A percentile compares a stretch with the other conserved stretches of the same genome.
phyloP scores from a whole-genome alignment of 805 yeast genomes.

The Wickerhamomyces pijperi region DNA sequence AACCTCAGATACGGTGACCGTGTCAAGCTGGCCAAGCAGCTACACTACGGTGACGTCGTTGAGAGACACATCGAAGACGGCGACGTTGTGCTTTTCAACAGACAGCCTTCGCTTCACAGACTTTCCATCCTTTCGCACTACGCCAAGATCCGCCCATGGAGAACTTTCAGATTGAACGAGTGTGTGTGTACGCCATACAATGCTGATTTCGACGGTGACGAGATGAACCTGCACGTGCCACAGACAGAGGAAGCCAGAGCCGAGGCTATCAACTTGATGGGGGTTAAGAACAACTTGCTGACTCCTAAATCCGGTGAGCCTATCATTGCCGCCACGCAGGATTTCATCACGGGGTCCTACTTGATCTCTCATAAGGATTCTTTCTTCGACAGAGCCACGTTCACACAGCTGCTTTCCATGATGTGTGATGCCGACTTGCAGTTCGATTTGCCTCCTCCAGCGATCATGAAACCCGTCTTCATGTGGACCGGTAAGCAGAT shows the following conservation, averaged over 20 bases:
- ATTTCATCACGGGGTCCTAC: constrained; percentile 94
- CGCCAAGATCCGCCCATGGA: constrained; percentile 95
- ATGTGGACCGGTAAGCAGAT: constrained; percentile 98
- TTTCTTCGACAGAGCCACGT: constrained; percentile 78
- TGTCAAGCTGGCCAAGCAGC: constrained; percentile 57
- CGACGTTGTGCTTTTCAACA: constrained; percentile 87
- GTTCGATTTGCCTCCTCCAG: constrained; percentile 92
- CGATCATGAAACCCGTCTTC: constrained; percentile 78
- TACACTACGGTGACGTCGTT: constrained; percentile 83
- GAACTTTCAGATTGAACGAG: constrained; percentile 92
- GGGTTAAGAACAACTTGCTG: constrained; percentile 85
- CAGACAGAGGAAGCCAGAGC: constrained; percentile 99
- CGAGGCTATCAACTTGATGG: constrained; percentile 97
- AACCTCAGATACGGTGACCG: constrained; percentile 86
- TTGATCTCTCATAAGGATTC: constrained; percentile 88
- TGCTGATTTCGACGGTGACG: constrained; percentile 99
- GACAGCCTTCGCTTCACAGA: constrained; percentile 97
- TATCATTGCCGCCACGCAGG: constrained; percentile 98
- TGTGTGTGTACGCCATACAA: constrained; percentile 99
- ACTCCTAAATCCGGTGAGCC: constrained; percentile 99
- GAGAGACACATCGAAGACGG: constrained; percentile 98
- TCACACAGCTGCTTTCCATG: constrained; percentile 78
- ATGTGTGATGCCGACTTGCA: constrained; percentile 89
- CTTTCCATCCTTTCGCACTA: constrained; percentile 89
- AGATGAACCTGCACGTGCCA: constrained; percentile 97